Evolutionary conservation across 495 filamentous ascomycete species (phyloP).

Genomic region (Letharia columbiana): DNA sequence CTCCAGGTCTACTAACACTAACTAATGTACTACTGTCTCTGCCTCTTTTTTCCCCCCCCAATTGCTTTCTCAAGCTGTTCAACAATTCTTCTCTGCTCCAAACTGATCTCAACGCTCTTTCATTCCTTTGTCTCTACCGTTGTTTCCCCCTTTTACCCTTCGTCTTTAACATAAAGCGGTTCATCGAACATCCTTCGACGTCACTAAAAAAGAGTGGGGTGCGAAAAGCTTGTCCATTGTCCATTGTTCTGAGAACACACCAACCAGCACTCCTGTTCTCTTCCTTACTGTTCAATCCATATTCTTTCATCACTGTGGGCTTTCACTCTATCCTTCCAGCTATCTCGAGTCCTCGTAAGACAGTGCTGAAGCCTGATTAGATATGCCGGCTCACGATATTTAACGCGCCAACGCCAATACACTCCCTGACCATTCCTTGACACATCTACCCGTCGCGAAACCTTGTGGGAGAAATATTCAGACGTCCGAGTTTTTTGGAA

Average conservation of each 20-base stretch:
- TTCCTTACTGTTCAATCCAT: not conserved
- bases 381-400: not conserved
- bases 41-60: not conserved
- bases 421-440: not conserved
- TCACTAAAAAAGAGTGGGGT: conserved; percentile 7
- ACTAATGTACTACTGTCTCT: not conserved
- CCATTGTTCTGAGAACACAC: conserved; percentile 9
- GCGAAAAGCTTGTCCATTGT: conserved; percentile 9
- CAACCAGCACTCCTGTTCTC: not conserved
- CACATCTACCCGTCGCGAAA: not conserved
- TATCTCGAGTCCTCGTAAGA: not conserved
- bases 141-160: not conserved
- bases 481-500: not conserved
- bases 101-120: not conserved
- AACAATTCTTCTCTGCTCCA: not conserved
- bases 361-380: conserved; percentile 7
- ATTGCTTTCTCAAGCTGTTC: not conserved
- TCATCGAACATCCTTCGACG: not conserved
- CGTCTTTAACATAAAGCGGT: not conserved
- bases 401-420: conserved; percentile 6
- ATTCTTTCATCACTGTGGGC: conserved; percentile 5
- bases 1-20: not conserved
- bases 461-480: not conserved
- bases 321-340: not conserved
- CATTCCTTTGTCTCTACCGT: not conserved